Base-by-base conservation (phyloP, 169 alveolate species). In the Amoebophrya sp. region DNA sequence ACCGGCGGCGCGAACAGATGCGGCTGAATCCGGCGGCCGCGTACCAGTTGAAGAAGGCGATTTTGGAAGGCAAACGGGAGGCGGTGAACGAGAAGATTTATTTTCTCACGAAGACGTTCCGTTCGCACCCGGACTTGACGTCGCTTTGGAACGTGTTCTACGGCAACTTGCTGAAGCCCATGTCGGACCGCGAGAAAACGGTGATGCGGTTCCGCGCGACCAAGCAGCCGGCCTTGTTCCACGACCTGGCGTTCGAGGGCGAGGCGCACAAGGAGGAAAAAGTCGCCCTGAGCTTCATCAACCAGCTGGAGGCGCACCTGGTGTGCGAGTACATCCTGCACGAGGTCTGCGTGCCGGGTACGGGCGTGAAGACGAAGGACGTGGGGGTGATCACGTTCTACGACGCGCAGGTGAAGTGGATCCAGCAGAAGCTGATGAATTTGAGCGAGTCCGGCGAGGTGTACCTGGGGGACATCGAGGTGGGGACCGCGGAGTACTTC, bases 301-400 rank as follows among this genome's bases (percentile, higher is more conserved):
- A 58, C 78, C 78, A 58, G 78, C 78, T 58, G 26, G 78, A 58
- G 78, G 78, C 78, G 26, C 78, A 58, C 78, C 34, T 58, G 78
- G 78, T 58, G 4, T 58, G 78, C 78, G 34, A 58, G 34, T 58
- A 58, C 78, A 58, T 10, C n/a, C n/a, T n/a, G n/a, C n/a, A n/a
- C n/a, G n/a, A n/a, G n/a, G n/a, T n/a, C n/a, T n/a, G n/a, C n/a
- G n/a, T n/a, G n/a, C n/a, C n/a, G n/a, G n/a, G n/a, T n/a, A n/a
- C 18, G 18, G 67, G 67, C n/a, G n/a, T 15, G 18, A 45, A 45
- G 67, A 15, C 67, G 10, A 45, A 45, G 18, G 10, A 45, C 67
- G 67, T 45, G 18, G 67, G 67, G 10, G 67, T 45, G 67, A 45
- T 15, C n/a, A 15, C 10, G 67, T 45, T 45, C 67, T 45, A 45